A percentile compares a stretch with the other conserved stretches of the same genome.
Evolutionary conservation across 2,329 filamentous ascomycete genomes (phyloP).

Genomic region (Calonectria crousiana): DNA sequence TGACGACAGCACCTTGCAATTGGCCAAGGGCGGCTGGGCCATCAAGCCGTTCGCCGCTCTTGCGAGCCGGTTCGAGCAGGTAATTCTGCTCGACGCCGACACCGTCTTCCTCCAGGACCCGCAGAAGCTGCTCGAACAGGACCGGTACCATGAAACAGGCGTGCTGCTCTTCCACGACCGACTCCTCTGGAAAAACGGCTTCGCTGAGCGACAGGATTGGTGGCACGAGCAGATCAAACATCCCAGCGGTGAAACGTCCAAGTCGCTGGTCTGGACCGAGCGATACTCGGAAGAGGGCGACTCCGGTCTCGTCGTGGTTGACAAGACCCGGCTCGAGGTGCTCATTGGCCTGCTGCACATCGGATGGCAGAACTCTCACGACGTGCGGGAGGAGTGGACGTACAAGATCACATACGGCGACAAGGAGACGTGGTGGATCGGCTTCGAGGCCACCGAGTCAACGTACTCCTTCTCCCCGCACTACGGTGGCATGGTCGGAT

Average conservation of each 20-base stretch:
- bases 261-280: slow-evolving; percentile 54
- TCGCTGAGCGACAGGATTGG: slow-evolving; percentile 52
- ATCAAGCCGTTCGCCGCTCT: slow-evolving; percentile 57
- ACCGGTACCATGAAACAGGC: slow-evolving; percentile 48
- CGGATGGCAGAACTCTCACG: slow-evolving; percentile 58
- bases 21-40: slow-evolving; percentile 53
- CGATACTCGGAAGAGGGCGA: slow-evolving; percentile 57
- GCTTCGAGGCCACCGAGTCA: slow-evolving; percentile 54
- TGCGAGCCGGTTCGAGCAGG: slow-evolving; percentile 51
- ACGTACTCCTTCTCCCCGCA: slow-evolving; percentile 55
- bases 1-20: slow-evolving; percentile 45
- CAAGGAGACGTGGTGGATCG: slow-evolving; percentile 61
- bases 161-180: slow-evolving; percentile 56
- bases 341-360: slow-evolving; percentile 24
- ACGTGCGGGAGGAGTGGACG: slow-evolving; percentile 54
- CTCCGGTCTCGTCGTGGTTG: slow-evolving; percentile 55
- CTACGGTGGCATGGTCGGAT: slow-evolving; percentile 57
- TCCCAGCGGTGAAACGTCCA: slow-evolving; percentile 47
- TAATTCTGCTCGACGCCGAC: slow-evolving; percentile 55
- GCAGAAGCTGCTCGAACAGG: slow-evolving; percentile 47
- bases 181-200: slow-evolving; percentile 52
- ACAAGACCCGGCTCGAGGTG: slow-evolving; percentile 52
- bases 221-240: slow-evolving; percentile 53
- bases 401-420: slow-evolving; percentile 58
- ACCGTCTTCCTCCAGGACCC: slow-evolving; percentile 54